Evolutionary conservation across 768 basidiomycete species (phyloP).

Genomic region (Serendipita sp.): DNA sequence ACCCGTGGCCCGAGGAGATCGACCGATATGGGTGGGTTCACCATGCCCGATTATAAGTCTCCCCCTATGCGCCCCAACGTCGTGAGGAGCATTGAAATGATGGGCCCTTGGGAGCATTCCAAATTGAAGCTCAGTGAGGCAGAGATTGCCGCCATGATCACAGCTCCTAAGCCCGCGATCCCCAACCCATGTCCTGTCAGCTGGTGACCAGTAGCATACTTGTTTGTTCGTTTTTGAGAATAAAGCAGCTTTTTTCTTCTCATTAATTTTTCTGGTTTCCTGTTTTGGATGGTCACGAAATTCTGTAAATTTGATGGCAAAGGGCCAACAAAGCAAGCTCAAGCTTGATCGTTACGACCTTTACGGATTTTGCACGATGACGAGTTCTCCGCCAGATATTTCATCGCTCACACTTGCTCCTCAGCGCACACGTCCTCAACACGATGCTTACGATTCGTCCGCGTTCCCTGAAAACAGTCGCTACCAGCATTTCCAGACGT

Average conservation of each 20-base stretch:
- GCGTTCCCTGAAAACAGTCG: constrained; percentile 55
- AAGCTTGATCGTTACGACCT: constrained; percentile 6
- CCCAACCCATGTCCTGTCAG: constrained; percentile 3
- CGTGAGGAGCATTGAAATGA: neutral
- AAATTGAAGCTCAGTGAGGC: neutral
- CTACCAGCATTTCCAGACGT: constrained; percentile 51
- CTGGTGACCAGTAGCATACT: neutral
- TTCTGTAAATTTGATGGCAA: neutral
- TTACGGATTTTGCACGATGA: constrained; percentile 31
- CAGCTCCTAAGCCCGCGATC: neutral
- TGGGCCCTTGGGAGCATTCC: constrained; percentile 4
- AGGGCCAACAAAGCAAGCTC: neutral
- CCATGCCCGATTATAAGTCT: neutral
- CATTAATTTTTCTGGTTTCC: neutral
- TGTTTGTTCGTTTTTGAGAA: neutral
- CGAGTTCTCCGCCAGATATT: constrained; percentile 66
- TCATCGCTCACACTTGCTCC: constrained; percentile 58
- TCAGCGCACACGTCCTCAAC: constrained; percentile 33
- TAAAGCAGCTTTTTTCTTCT: neutral
- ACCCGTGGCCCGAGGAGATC: neutral
- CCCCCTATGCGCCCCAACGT: neutral
- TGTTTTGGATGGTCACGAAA: no score
- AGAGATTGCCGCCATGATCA: constrained; percentile 6
- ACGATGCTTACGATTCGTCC: constrained; percentile 76
- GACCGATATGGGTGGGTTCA: neutral